Evolutionary conservation across 805 yeast genomes (phyloP), one percentile per base, ranked within the genome.

Genomic region (Metschnikowia kofuensis): DNA sequence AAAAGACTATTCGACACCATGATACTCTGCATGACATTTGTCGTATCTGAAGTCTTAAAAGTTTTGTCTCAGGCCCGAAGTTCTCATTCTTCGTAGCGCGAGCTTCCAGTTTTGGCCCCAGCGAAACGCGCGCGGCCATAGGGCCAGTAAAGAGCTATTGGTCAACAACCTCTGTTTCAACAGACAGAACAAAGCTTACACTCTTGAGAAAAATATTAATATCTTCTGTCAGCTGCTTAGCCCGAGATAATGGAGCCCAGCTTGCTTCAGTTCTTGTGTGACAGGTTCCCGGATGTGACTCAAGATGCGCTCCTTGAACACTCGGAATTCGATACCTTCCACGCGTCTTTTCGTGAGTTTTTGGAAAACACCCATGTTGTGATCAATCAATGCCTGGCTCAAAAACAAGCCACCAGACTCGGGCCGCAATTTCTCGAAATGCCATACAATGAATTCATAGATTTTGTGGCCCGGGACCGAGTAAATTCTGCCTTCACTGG

Each of bases 191-290:
- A 21, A 21, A 21, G 21, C 21, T 3, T 2, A 21, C 2, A 21
- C 13, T 3, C 34, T 11, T 5, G 6, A 31, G 13, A 5, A 31
- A 31, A 13, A 11, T 30, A 30, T 11, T 30, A 8, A 30, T 11
- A 35, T 16, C 38, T 11, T 15, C 10, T 37, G 28, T 37, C 39
- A 10, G 6, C 21, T n/a, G n/a, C 6, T 15, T 31, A 7, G 9
- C 35, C 15, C 40, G 27, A 30, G n/a, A n/a, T n/a, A n/a, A 41
- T 41, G 45, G 50, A 42, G 39, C 50, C 29, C 9, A 38, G 30
- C 31, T 38, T 47, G 38, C 43, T 42, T 21, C 40, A 35, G 36
- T 42, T 34, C 42, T 26, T 47, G 27, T 37, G 45, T 26, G 28
- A 11, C 29, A 26, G 42, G 16, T 38, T 31, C 21, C 28, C 46